Base-by-base conservation (phyloP, 441 rosid genomes). In the Gossypium trilobum region DNA sequence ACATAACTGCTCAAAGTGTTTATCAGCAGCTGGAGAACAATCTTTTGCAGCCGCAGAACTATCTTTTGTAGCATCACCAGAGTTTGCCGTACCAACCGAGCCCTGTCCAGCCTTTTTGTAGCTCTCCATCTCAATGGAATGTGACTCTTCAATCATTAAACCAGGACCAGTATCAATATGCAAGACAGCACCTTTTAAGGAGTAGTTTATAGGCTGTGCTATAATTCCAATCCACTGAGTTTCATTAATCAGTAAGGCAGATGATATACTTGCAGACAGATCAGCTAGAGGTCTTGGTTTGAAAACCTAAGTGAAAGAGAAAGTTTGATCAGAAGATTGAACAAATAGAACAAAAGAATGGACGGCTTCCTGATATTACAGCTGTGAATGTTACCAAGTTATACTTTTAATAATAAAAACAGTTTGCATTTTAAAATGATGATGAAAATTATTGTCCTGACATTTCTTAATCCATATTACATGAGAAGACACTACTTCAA, bases 121-220 rank as follows among this genome's bases (percentile, higher is more conserved):
- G 69, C 80, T 86, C 81, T 25, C 63, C 88, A 93, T 95, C 87
- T 93, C 99, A 85, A 93, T 89, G 64, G 81, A 82, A 81, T 82
- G 84, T 0, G 87, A 85, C 69, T 86, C 90, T 78, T 90, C 98
- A 69, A 90, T 89, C 79, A 78, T 86, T 81, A 95, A 85, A 55
- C 97, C 98, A 57, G 98, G 99, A 78, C 98, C 97, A 77, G 98
- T 85, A 77, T 93, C 97, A 78, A 95, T 84, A 80, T 91, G 89
- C 90, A 93, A 85, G 74, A 89, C 79, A 56, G 97, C 94, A 58
- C 89, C 95, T 80, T 86, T 90, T 62, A 95, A 80, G 29, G 96
- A 88, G 82, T 95, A 93, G 81, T 84, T 82, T 66, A 91, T 85
- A 51, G 99, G 98, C 57, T 79, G 82, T 31, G 83, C 93, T 27